A percentile compares a stretch with the other conserved stretches of the same genome.
phyloP scores from a whole-genome alignment of 352 stramenopile species.

The Halophytophthora batemanensis region DNA sequence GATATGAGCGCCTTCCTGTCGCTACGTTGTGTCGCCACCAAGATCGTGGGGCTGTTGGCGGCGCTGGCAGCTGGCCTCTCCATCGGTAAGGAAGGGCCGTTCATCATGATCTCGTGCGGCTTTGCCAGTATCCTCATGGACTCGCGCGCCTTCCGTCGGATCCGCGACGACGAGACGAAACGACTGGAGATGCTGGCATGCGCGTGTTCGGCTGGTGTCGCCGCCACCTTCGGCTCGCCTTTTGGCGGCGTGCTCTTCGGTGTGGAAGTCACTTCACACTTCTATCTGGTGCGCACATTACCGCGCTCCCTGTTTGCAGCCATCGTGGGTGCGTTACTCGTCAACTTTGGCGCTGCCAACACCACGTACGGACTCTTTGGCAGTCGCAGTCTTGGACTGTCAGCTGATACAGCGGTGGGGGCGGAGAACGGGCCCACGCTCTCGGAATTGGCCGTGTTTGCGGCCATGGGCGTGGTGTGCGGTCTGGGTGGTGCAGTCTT shows the following conservation, averaged over 20 bases:
- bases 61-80: conserved; percentile 61
- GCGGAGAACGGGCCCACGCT: conserved; percentile 35
- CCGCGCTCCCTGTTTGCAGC: conserved; percentile 78
- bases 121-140: conserved; percentile 82
- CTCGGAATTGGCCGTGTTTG: conserved; percentile 59
- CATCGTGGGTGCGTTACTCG: conserved; percentile 66
- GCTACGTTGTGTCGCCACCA: conserved; percentile 63
- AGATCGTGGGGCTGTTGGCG: conserved; percentile 67
- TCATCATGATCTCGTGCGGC: conserved; percentile 86
- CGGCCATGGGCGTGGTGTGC: conserved; percentile 60
- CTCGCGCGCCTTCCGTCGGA: conserved; percentile 55
- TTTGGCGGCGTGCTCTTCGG: conserved; percentile 86
- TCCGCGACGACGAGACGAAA: conserved; percentile 79
- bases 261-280: conserved; percentile 83
- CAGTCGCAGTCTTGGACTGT: conserved; percentile 64
- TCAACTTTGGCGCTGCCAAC: conserved; percentile 65
- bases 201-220: conserved; percentile 75
- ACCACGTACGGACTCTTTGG: conserved; percentile 71
- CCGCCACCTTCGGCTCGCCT: conserved; percentile 81
- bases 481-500: conserved; percentile 68
- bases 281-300: conserved; percentile 79
- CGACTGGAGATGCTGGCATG: conserved; percentile 81
- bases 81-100: conserved; percentile 85
- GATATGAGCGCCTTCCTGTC: conserved; percentile 78
- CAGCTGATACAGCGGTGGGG: conserved; percentile 38